A percentile compares a stretch with the other conserved stretches of the same genome.
Evolutionary conservation across 768 basidiomycete genomes (phyloP).

Genomic region (Pholiota molesta): DNA sequence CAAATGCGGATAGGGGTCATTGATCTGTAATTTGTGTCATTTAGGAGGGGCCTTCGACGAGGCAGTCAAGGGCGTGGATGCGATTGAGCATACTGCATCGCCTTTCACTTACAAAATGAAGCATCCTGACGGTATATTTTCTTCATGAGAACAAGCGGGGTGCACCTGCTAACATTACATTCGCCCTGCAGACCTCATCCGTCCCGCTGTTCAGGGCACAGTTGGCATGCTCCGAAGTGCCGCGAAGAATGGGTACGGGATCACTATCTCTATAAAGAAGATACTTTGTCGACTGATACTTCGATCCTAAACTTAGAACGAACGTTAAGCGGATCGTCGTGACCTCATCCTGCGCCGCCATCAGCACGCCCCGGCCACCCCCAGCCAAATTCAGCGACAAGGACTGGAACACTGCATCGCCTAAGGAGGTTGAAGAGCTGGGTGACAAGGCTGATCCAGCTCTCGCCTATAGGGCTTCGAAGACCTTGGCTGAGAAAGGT

Average conservation of each 20-base stretch:
- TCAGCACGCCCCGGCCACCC: slow-evolving; percentile 32
- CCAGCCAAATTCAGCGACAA: slow-evolving; percentile 44
- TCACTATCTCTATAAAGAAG: not conserved
- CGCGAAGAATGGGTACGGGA: slow-evolving; percentile 50
- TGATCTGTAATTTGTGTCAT: not conserved
- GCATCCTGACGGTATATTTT: slow-evolving; percentile 39
- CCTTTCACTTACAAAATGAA: slow-evolving; percentile 53
- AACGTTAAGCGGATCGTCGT: slow-evolving; percentile 68
- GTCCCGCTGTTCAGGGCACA: slow-evolving; percentile 76
- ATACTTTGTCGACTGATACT: not conserved
- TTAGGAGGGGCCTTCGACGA: slow-evolving; percentile 77
- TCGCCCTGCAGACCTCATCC: slow-evolving; percentile 52
- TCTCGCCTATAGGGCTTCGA: slow-evolving; percentile 62
- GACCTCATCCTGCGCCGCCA: slow-evolving; percentile 62
- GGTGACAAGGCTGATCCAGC: slow-evolving; percentile 43
- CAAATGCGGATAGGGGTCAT: not conserved
- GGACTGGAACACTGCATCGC: slow-evolving; percentile 63
- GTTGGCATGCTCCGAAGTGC: slow-evolving; percentile 61
- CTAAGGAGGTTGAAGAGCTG: slow-evolving; percentile 47
- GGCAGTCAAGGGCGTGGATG: slow-evolving; percentile 75
- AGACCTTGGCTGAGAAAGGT: slow-evolving; percentile 68
- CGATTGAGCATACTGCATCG: slow-evolving; percentile 69
- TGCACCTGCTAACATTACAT: no score
- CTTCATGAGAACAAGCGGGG: no score
- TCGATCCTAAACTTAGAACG: slow-evolving; percentile 28